Conservation (phyloP, 1,139 yeast genomes). For the Kodamaea fungicola region DNA sequence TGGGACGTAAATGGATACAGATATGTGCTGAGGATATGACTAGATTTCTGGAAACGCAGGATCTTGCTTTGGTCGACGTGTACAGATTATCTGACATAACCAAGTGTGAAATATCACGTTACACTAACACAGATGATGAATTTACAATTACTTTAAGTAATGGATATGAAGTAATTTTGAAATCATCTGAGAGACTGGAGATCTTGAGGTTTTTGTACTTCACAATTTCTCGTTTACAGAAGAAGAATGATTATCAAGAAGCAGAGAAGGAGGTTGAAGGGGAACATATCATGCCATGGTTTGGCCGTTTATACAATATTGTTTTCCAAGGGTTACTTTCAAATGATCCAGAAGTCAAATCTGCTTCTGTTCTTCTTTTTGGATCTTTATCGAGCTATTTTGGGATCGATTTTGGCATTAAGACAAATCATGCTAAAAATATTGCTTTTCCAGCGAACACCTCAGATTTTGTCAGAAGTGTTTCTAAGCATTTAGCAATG, state of each 20-base stretch:
- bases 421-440: conserved; percentile 54
- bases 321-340: conserved; percentile 68
- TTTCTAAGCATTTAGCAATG: conserved; percentile 56
- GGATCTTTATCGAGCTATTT: conserved; percentile 63
- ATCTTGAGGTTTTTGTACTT: conserved; percentile 68
- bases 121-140: conserved; percentile 26
- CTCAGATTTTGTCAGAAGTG: conserved; percentile 57
- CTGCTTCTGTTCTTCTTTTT: conserved; percentile 61
- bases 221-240: conserved; percentile 53
- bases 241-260: conserved; percentile 18
- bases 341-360: conserved; percentile 54
- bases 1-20: conserved; percentile 71
- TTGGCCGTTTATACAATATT: conserved; percentile 62
- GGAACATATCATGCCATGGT: conserved; percentile 33
- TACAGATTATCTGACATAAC: conserved; percentile 48
- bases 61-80: conserved; percentile 50
- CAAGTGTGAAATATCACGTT: conserved; percentile 47
- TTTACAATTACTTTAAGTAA: conserved; percentile 55
- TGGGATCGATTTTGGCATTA: conserved; percentile 58
- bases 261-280: conserved; percentile 21
- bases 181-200: conserved; percentile 62
- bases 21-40: conserved; percentile 37
- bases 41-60: conserved; percentile 19
- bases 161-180: conserved; percentile 46
- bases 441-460: conserved; percentile 74